Percentiles rank a stretch among this genome's conserved stretches.
Conservation (phyloP, 768 basidiomycete species). For the Nidula microcarpa region DNA sequence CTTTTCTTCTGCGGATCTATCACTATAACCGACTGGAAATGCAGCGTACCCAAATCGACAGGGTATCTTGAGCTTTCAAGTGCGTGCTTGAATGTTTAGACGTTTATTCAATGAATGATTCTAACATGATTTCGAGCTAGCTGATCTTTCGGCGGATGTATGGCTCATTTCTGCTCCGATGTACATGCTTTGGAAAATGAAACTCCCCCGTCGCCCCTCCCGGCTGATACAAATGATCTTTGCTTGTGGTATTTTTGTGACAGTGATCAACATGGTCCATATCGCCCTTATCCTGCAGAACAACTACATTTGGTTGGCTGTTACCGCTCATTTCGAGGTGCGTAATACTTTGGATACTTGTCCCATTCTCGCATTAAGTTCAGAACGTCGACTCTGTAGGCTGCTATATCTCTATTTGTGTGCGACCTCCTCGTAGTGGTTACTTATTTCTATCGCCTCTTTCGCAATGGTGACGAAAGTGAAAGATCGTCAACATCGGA, state of each 20-base stretch:
- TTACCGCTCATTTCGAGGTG: constrained; percentile 7
- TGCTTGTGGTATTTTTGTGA: constrained; percentile 7
- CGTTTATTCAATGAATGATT: not conserved
- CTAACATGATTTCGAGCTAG: not conserved
- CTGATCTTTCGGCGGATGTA: constrained; percentile 5
- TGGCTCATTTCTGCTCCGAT: constrained; percentile 7
- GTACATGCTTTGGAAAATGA: constrained; percentile 6
- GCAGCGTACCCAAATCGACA: not conserved
- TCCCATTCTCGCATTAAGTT: too few relatives aligned
- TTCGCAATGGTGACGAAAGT: too few relatives aligned
- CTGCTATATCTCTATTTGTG: too few relatives aligned
- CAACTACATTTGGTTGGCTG: not conserved
- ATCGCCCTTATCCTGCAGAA: constrained; percentile 4
- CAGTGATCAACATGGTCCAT: constrained; percentile 5
- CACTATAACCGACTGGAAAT: not conserved
- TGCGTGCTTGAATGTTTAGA: not conserved
- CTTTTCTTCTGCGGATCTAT: constrained; percentile 4
- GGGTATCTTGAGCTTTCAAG: constrained; percentile 1
- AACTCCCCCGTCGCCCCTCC: constrained; percentile 1
- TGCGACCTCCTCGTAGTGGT: too few relatives aligned
- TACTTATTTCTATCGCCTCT: too few relatives aligned
- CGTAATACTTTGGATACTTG: not conserved
- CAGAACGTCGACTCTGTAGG: too few relatives aligned
- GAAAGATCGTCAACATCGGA: too few relatives aligned
- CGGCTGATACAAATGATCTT: constrained; percentile 6